phyloP scores from a whole-genome alignment of 73 alveolate species.

The Blepharisma japonicum region DNA sequence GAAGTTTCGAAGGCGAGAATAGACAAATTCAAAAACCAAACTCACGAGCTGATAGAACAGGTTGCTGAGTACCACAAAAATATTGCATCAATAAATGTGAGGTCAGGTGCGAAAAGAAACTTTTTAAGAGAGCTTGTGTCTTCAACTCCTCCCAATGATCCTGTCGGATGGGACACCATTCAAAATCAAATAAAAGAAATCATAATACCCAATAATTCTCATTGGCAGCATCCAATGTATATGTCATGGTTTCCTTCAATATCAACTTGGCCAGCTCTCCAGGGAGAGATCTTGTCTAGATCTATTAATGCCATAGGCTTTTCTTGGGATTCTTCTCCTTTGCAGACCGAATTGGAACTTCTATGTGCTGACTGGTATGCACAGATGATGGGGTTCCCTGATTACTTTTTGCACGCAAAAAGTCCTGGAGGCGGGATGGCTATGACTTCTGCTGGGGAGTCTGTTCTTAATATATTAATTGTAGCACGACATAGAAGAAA shows the following conservation, averaged over 20 bases:
- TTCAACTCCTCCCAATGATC: neutral
- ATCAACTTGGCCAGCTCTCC: slow-evolving; percentile 22
- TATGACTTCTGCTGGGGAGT: slow-evolving; percentile 20
- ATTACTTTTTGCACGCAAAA: neutral
- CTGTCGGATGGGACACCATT: neutral
- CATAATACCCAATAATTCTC: slow-evolving; percentile 19
- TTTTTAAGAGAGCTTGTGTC: neutral
- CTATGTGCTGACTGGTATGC: slow-evolving; percentile 24
- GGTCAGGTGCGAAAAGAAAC: neutral
- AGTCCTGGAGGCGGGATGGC: slow-evolving; percentile 34
- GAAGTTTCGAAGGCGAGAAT: neutral
- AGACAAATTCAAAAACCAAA: neutral
- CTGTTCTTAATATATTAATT: neutral
- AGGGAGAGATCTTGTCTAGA: slow-evolving; percentile 21
- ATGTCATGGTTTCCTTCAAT: slow-evolving; percentile 33
- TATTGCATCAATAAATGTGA: neutral
- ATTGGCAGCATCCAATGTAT: slow-evolving; percentile 39
- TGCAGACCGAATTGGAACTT: slow-evolving; percentile 22
- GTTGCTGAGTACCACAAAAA: neutral
- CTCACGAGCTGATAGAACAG: neutral
- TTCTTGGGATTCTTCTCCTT: slow-evolving; percentile 26
- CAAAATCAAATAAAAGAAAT: neutral
- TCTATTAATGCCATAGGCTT: slow-evolving; percentile 24
- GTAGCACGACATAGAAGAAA: slow-evolving; percentile 21
- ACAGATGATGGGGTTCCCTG: slow-evolving; percentile 24